Evolutionary conservation across 331 rosid genomes (phyloP), one percentile per base, ranked within the genome.

Genomic region (Pyrus hybrid): DNA sequence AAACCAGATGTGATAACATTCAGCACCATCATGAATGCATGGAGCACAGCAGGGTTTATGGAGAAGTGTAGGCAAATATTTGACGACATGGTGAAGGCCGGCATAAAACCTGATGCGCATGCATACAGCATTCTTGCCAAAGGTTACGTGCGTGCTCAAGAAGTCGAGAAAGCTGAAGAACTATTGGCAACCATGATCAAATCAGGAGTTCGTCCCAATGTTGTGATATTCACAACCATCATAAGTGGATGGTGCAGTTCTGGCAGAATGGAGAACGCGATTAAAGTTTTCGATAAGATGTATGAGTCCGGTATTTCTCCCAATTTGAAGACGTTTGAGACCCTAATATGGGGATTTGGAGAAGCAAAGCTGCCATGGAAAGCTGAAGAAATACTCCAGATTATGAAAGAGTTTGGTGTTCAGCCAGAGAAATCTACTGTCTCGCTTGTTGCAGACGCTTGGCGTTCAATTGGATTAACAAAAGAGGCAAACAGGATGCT

Each of bases 21-120:
- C 61, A 91, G 93, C 71, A 82, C 90, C 35, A 84, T 88, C 72
- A 87, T 91, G 93, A 91, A 88, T 88, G 93, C 89, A 49, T 91
- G 93, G 96, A 85, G 96, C 90, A 78, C 87, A 71, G 93, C 93
- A 23, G 91, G 96, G 78, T 87, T 82, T 75, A 76, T 87, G 85
- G 90, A 72, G 67, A 87, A 88, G 74, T 83, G 90, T 86, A 83
- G 80, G 77, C 85, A 88, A 84, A 60, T 88, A 69, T 91, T 83
- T 30, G 61, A 85, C 68, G 86, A 85, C 54, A 88, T 87, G 96
- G 76, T 87, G 79, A 83, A 88, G 75, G 88, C 89, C n/a, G 91
- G 93, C 66, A 85, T 91, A 71, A 71, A 87, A 73, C 93, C 96
- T 0, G 96, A 91, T 63, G 84, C 28, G 1, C 96, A 85, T 84